phyloP scores from a whole-genome alignment of 1,139 yeast species.

The Geotrichum fermentans region DNA sequence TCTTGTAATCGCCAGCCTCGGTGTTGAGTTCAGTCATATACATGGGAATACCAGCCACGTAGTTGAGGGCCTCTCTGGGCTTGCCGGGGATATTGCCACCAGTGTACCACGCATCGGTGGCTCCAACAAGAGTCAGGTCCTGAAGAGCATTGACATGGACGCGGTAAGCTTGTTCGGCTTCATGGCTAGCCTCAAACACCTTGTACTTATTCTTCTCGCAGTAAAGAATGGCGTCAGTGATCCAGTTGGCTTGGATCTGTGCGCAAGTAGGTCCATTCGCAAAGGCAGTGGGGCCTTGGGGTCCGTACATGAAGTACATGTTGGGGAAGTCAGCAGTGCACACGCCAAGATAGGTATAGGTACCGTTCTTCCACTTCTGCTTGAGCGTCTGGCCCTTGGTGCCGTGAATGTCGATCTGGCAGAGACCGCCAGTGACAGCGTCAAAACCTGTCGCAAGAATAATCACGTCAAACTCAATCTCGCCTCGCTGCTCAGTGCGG shows the following conservation, averaged over 20 bases:
- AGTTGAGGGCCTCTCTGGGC: slow-evolving; percentile 20
- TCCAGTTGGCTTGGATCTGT: slow-evolving; percentile 20
- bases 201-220: slow-evolving; percentile 14
- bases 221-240: slow-evolving; percentile 17
- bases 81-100: slow-evolving; percentile 23
- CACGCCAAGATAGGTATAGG: slow-evolving; percentile 30
- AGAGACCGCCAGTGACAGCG: slow-evolving; percentile 35
- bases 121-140: slow-evolving; percentile 14
- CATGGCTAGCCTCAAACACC: slow-evolving; percentile 13
- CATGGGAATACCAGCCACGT: slow-evolving; percentile 20
- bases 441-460: slow-evolving; percentile 36
- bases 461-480: slow-evolving; percentile 31
- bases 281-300: slow-evolving; percentile 37
- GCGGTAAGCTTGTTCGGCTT: slow-evolving; percentile 16
- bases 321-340: slow-evolving; percentile 32
- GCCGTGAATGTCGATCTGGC: slow-evolving; percentile 30
- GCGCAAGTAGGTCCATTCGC: slow-evolving; percentile 29
- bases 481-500: slow-evolving; percentile 25
- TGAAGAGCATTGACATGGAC: slow-evolving; percentile 16
- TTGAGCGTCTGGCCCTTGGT: slow-evolving; percentile 24
- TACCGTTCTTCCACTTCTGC: slow-evolving; percentile 31
- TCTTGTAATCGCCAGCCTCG: slow-evolving; percentile 14
- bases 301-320: slow-evolving; percentile 35
- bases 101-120: slow-evolving; percentile 19
- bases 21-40: slow-evolving; percentile 12